These are phyloP conservation scores for Solanum bukasovii DNA, from an alignment of 257 asterid genomes.

Conservation along the genomic window DNA sequence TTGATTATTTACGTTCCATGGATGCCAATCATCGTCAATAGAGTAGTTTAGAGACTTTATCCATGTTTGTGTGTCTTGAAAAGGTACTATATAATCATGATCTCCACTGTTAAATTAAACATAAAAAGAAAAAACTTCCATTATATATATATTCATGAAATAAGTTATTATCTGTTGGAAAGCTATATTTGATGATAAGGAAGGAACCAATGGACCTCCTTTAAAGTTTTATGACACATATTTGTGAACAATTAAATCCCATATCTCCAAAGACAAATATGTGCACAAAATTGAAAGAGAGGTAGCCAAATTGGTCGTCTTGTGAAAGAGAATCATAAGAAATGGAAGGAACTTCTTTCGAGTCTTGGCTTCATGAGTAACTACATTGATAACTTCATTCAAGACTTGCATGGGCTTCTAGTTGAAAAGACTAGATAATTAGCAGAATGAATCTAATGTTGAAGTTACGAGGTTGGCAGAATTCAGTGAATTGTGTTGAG, in stretches of 20 bases:
- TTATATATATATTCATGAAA: too few relatives aligned
- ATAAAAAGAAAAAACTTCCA: too few relatives aligned
- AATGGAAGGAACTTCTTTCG: slow-evolving; percentile 6
- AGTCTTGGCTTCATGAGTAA: slow-evolving; percentile 3
- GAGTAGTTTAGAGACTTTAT: slow-evolving; percentile 26
- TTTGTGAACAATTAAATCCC: too few relatives aligned
- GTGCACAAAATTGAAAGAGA: background rate
- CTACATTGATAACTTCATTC: slow-evolving; percentile 20
- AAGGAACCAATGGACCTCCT: too few relatives aligned
- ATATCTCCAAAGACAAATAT: too few relatives aligned
- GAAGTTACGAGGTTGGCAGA: too few relatives aligned
- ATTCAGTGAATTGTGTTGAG: too few relatives aligned
- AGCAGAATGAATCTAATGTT: background rate
- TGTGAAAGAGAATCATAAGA: slow-evolving; percentile 19
- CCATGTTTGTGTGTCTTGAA: slow-evolving; percentile 33
- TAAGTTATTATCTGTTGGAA: too few relatives aligned
- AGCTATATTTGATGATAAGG: too few relatives aligned
- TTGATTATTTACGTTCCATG: too few relatives aligned
- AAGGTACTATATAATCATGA: slow-evolving; percentile 18
- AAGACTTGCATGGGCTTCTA: background rate
- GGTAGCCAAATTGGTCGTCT: slow-evolving; percentile 12
- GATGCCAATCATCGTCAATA: slow-evolving; percentile 27
- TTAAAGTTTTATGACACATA: too few relatives aligned
- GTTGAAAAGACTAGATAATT: background rate
- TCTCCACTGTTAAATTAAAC: background rate